Percentiles rank a stretch among this genome's conserved stretches.
phyloP scores from a whole-genome alignment of 108 stramenopile species.

The Skeletonema menzelii region DNA sequence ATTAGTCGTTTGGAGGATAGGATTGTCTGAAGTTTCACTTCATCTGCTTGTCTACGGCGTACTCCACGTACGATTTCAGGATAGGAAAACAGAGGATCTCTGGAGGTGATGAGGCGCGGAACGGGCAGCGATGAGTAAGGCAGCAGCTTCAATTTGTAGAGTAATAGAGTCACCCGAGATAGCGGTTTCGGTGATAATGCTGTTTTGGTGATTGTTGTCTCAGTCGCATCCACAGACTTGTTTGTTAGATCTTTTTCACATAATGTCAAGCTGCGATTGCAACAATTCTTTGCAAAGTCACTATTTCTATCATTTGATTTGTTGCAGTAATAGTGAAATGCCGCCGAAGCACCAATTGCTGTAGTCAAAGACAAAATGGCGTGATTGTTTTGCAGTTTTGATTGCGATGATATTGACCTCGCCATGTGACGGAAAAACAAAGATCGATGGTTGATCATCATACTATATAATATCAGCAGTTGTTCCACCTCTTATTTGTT shows the following conservation, averaged over 20 bases:
- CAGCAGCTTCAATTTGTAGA: slow-evolving; percentile 20
- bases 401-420: background rate
- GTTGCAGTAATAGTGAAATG: background rate
- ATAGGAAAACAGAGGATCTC: slow-evolving; percentile 53
- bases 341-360: background rate
- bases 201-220: background rate
- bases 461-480: background rate
- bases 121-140: slow-evolving; percentile 41
- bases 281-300: background rate
- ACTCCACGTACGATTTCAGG: slow-evolving; percentile 48
- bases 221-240: background rate
- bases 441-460: background rate
- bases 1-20: slow-evolving; percentile 38
- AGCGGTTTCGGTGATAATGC: slow-evolving; percentile 3
- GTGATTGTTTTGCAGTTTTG: background rate
- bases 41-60: slow-evolving; percentile 53
- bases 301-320: background rate
- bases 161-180: slow-evolving; percentile 18
- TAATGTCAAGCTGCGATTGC: background rate
- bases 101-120: slow-evolving; percentile 46
- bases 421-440: background rate
- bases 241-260: background rate
- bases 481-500: background rate
- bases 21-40: slow-evolving; percentile 42
- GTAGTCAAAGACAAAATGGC: background rate